These are phyloP conservation scores for Trichophaea hybrida DNA, from an alignment of 2,329 filamentous ascomycete species.

Conservation along the genomic window DNA sequence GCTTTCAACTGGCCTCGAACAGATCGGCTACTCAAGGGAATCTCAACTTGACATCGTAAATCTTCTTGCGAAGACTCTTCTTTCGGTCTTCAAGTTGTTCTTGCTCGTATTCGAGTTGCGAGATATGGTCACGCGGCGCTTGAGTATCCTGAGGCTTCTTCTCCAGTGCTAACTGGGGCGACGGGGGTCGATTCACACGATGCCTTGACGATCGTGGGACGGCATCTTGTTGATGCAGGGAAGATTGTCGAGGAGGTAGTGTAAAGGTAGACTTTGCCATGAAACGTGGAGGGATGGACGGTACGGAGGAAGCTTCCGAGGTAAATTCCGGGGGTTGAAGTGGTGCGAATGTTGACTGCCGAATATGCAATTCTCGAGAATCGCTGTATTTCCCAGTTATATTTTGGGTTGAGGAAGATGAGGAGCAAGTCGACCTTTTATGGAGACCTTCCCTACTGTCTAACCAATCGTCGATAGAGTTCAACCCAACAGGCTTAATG, in stretches of 20 bases:
- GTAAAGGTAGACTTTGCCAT: not conserved
- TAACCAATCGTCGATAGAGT: constrained; percentile 23
- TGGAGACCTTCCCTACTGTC: constrained; percentile 17
- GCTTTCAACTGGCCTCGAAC: constrained; percentile 22
- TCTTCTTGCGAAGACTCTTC: constrained; percentile 17
- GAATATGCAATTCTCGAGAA: constrained; percentile 12
- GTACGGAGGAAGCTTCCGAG: constrained; percentile 4
- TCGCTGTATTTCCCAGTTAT: constrained; percentile 3
- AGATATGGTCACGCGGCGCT: constrained; percentile 23
- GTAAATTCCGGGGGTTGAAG: constrained; percentile 10
- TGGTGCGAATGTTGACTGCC: constrained; percentile 19
- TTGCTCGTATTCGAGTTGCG: constrained; percentile 25
- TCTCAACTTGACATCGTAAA: constrained; percentile 25
- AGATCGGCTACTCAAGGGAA: constrained; percentile 21
- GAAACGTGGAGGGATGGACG: constrained; percentile 4
- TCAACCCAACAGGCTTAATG: constrained; percentile 16
- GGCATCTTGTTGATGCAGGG: not conserved
- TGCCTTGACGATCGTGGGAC: not conserved
- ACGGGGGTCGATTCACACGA: not conserved
- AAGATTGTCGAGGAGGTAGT: not conserved
- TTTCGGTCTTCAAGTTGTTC: constrained; percentile 19
- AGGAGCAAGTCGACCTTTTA: constrained; percentile 12
- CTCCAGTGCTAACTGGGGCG: not conserved
- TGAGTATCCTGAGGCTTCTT: constrained; percentile 5
- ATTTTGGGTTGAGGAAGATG: constrained; percentile 9